Evolutionary conservation across 169 alveolate species (phyloP), one percentile per base, ranked within the genome.

Genomic region (Eimeria brunetti): DNA sequence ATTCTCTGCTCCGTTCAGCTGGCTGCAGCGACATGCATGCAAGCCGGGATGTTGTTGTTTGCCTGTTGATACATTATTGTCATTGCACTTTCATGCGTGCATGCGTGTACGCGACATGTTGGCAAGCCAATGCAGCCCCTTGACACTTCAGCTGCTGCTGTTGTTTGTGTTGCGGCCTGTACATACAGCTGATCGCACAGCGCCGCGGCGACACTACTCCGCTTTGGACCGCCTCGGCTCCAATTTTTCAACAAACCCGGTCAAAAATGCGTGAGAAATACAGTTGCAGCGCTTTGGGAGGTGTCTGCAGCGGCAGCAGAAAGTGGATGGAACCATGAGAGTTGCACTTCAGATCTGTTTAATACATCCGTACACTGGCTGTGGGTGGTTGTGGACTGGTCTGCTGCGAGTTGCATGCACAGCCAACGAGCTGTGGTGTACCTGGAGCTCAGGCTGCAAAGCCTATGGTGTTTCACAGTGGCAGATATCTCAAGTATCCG

Each of bases 171-270:
- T 30, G 64, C 20, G 89, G 69, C 20, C 7, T 84, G 91, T 58
- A n/a, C 91, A 53, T 84, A 44, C 78, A 84, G 91, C 78, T 58
- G 91, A 53, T 20, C 91, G 91, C 78, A 84, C 91, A 9, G 75
- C 78, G 41, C 78, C 64, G 24, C 91, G 91, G 49, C 91, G 91
- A 20, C 91, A 84, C 20, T 84, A 84, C 58, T 84, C 91, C 33
- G 2, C 62, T 20, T 56, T 58, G 62, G 78, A 36, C n/a, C 78
- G 91, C 38, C 64, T 84, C 7, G 91, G 58, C 49, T 76, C 56
- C 78, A 84, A 84, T 41, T 84, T 84, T 84, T 84, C 91, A 20
- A 44, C 91, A 12, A 84, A 58, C 58, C 91, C 91, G 3, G 91
- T 84, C 22, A 84, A 84, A 58, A 84, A 84, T 84, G 91, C 91